Evolutionary conservation across 2,329 filamentous ascomycete genomes (phyloP).

Genomic region (Aureobasidium lini): DNA sequence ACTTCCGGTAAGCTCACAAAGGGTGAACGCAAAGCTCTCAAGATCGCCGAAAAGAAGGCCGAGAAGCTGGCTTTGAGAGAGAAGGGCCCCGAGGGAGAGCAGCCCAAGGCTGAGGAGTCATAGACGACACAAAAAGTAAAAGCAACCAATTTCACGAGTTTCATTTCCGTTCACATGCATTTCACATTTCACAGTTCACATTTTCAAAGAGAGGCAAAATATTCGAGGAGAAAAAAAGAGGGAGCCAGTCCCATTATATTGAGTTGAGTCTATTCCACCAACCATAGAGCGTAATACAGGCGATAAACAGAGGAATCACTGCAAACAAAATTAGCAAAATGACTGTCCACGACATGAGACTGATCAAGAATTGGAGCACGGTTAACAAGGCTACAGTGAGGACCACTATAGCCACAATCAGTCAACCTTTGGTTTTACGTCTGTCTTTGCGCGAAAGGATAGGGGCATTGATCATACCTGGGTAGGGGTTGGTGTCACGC

Average conservation of each 20-base stretch:
- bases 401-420: no score
- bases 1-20: constrained; percentile 26
- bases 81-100: constrained; percentile 15
- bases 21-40: constrained; percentile 38
- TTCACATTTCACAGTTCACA: background rate
- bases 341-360: no score
- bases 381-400: background rate
- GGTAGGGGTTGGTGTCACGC: background rate
- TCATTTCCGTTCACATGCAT: background rate
- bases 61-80: constrained; percentile 22
- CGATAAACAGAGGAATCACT: background rate
- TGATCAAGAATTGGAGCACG: background rate
- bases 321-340: no score
- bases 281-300: background rate
- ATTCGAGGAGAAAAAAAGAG: background rate
- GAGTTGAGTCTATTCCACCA: background rate
- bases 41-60: constrained; percentile 44
- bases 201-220: background rate
- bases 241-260: background rate
- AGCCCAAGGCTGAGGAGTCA: background rate
- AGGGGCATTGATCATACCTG: background rate
- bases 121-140: constrained; percentile 6
- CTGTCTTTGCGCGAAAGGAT: background rate
- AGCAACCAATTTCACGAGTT: background rate
- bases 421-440: no score